phyloP scores from a whole-genome alignment of 345 rosid genomes.

The Geranium rotundifolium region DNA sequence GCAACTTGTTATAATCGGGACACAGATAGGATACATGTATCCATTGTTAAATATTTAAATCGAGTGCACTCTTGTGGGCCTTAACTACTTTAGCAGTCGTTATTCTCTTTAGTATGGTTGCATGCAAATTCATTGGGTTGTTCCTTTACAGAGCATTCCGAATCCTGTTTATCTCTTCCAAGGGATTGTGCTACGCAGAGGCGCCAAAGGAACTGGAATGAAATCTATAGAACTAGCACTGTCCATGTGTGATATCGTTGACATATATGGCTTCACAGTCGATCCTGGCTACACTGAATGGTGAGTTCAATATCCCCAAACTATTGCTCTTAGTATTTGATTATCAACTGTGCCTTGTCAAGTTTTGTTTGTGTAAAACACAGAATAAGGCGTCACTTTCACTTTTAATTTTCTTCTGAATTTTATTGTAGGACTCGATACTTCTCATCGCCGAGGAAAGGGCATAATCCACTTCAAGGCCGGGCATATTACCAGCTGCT shows the following conservation, averaged over 20 bases:
- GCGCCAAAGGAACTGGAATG: slow-evolving; percentile 99
- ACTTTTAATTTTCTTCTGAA: background rate
- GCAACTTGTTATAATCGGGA: no score
- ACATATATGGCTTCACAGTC: slow-evolving; percentile 91
- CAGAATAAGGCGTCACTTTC: background rate
- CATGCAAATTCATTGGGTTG: slow-evolving; percentile 3
- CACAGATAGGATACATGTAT: no score
- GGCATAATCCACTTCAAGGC: slow-evolving; percentile 98
- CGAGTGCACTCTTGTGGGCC: no score
- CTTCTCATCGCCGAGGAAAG: slow-evolving; percentile 86
- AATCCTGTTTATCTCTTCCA: slow-evolving; percentile 98
- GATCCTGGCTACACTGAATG: slow-evolving; percentile 99
- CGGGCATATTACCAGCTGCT: slow-evolving; percentile 93
- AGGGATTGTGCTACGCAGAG: slow-evolving; percentile 90
- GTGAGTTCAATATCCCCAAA: slow-evolving; percentile 22
- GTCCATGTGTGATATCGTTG: slow-evolving; percentile 89
- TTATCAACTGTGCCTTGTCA: background rate
- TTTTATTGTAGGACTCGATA: slow-evolving; percentile 63
- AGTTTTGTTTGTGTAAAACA: background rate
- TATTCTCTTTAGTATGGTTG: background rate
- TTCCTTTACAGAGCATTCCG: slow-evolving; percentile 54
- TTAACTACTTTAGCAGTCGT: background rate
- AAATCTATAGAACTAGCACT: slow-evolving; percentile 88
- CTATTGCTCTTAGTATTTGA: background rate
- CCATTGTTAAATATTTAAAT: no score